Evolutionary conservation across 148 eudicot genomes (phyloP).

Genomic region (Polygonum aviculare): DNA sequence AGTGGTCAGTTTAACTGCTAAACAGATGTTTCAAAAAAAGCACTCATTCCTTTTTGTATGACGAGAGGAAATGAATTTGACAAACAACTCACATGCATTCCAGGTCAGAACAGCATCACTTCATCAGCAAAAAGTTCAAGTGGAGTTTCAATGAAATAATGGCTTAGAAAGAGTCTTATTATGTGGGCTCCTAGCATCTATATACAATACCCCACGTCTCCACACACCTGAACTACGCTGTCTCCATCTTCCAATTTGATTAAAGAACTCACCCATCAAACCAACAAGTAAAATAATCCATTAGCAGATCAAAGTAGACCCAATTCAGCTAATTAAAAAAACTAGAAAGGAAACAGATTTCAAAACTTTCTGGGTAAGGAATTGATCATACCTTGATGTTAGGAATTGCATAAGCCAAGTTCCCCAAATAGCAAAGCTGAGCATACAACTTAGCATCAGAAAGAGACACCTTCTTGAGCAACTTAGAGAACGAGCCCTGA

Average conservation of each 20-base stretch:
- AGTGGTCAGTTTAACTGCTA: not conserved
- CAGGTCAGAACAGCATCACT: slow-evolving; percentile 11
- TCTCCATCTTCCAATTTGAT: not conserved
- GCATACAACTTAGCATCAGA: slow-evolving; percentile 81
- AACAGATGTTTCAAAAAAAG: not conserved
- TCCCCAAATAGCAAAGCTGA: slow-evolving; percentile 78
- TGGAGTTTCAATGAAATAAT: not conserved
- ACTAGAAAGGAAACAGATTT: not conserved
- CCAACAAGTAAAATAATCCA: not conserved
- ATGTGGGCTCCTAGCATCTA: not conserved
- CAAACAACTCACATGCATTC: not conserved
- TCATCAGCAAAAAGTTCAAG: not conserved
- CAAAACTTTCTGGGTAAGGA: not conserved
- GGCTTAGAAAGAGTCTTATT: not conserved
- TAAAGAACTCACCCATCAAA: not conserved
- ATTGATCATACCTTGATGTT: slow-evolving; percentile 55
- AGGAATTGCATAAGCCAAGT: slow-evolving; percentile 73
- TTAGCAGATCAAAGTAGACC: not conserved
- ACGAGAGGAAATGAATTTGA: not conserved
- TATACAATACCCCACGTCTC: slow-evolving; percentile 7
- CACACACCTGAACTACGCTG: not conserved
- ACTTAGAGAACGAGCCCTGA: slow-evolving; percentile 57
- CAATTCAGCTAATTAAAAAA: not conserved
- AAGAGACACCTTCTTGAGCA: slow-evolving; percentile 70
- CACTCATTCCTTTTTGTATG: not conserved